These are phyloP conservation scores for Irineochytrium annulatum DNA, from an alignment of 192 early-diverging fungal genomes.

Conservation along the genomic window DNA sequence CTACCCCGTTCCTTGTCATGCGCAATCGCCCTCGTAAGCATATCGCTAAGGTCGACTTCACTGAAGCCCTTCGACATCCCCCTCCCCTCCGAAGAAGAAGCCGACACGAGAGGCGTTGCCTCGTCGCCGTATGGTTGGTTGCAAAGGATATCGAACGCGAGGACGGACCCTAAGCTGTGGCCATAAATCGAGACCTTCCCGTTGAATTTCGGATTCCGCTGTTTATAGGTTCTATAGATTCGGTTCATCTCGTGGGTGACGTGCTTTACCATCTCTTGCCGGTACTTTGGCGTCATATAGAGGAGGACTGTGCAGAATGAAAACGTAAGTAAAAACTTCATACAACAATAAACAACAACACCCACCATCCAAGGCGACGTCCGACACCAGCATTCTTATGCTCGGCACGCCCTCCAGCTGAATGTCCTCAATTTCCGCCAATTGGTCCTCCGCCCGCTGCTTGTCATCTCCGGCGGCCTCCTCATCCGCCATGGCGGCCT, in stretches of 20 bases:
- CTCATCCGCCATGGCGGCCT: constrained; percentile 41
- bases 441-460: constrained; percentile 49
- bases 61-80: constrained; percentile 10
- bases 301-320: constrained; percentile 49
- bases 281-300: constrained; percentile 81
- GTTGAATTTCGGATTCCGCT: constrained; percentile 72
- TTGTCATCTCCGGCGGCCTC: no score
- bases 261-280: constrained; percentile 74
- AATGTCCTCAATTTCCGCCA: constrained; percentile 69
- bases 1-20: neutral
- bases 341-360: constrained; percentile 12
- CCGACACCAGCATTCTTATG: constrained; percentile 73
- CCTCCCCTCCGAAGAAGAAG: neutral
- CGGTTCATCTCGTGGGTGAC: constrained; percentile 73
- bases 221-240: constrained; percentile 66
- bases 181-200: constrained; percentile 76
- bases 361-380: constrained; percentile 79
- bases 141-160: constrained; percentile 76
- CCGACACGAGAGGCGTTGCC: neutral
- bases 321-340: constrained; percentile 17
- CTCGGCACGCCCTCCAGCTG: constrained; percentile 76
- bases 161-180: constrained; percentile 72
- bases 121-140: constrained; percentile 50
- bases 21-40: constrained; percentile 16
- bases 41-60: constrained; percentile 46